Base-by-base conservation (phyloP, 129 eudicot genomes). In the Mikania micrantha region DNA sequence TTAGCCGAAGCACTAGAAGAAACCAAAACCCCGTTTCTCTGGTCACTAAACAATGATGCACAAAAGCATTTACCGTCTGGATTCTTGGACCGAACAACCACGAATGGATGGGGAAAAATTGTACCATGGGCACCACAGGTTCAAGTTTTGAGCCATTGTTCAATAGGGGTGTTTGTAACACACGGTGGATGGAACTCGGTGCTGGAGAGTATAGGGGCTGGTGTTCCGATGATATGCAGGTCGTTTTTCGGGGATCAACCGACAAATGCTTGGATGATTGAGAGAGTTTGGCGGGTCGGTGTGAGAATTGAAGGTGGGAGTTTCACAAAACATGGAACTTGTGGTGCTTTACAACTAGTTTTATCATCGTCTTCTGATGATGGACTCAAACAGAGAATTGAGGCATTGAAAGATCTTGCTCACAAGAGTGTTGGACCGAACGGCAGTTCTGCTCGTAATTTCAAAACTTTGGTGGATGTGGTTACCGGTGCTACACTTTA, bases 101-200 rank as follows among this genome's bases (percentile, higher is more conserved):
- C 10, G 3, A 67, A 24, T 3, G 79, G 70, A 4, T 32, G 6
- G 9, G 87, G 87, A 35, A 90, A 78, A 68, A 45, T 87, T 5
- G 97, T 90, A 8, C 36, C 91, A 0, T 90, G 95, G 97, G 95
- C 88, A 0, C 97, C 97, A 32, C 97, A 90, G 47, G 35, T 73
- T 59, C 81, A 78, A 49, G 76, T 90, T 0, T 71, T 90, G 49
- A 78, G 42, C 22, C 83, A 84, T 53, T 7, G 38, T 1, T 72
- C 84, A 1, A 69, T 78, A 4, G 90, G 87, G 38, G 87, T 75
- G 29, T 80, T 82, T 56, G 64, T 82, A 0, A 84, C 88, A 0
- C 97, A 90, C 15, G 66, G 85, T 12, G 97, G 97, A 9, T 86
- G 88, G 90, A 86, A 84, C 54, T 90, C 97, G 9, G 61, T 86